phyloP scores from a whole-genome alignment of 768 basidiomycete species.

The Lactarius psammicola region DNA sequence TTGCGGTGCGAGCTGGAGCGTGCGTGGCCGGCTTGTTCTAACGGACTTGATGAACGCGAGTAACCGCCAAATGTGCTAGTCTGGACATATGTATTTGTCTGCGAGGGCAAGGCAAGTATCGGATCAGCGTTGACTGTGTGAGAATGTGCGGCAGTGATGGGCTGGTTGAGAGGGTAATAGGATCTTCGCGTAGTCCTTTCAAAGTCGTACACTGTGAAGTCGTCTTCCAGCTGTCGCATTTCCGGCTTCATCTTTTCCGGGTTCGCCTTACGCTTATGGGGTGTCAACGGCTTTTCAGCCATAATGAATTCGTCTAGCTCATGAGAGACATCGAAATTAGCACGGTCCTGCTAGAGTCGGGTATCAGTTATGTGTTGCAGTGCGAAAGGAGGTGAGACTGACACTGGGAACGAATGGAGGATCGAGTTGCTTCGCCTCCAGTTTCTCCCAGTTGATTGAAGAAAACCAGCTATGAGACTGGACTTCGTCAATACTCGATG shows the following conservation, averaged over 20 bases:
- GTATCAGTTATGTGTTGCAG: constrained; percentile 19
- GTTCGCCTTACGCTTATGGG: constrained; percentile 87
- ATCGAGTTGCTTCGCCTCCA: constrained; percentile 66
- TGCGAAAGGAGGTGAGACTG: constrained; percentile 38
- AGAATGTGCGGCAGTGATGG: constrained; percentile 37
- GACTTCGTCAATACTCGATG: constrained; percentile 74
- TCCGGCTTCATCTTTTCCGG: constrained; percentile 88
- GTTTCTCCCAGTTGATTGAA: constrained; percentile 72
- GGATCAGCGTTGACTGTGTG: constrained; percentile 2
- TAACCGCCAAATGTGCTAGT: neutral
- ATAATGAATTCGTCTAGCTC: constrained; percentile 96
- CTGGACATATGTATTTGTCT: constrained; percentile 26
- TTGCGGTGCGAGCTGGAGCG: constrained; percentile 16
- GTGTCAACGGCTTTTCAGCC: constrained; percentile 97
- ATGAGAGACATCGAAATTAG: constrained; percentile 98
- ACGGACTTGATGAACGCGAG: constrained; percentile 15
- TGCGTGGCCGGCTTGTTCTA: neutral
- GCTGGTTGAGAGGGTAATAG: constrained; percentile 86
- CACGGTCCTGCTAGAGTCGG: constrained; percentile 73
- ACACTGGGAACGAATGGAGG: constrained; percentile 94
- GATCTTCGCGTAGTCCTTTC: constrained; percentile 66
- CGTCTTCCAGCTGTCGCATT: constrained; percentile 88
- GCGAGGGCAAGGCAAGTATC: constrained; percentile 21
- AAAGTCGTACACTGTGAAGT: constrained; percentile 93
- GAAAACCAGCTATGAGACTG: constrained; percentile 84